Base-by-base conservation (phyloP, 345 rosid genomes). In the Boechera stricta region DNA sequence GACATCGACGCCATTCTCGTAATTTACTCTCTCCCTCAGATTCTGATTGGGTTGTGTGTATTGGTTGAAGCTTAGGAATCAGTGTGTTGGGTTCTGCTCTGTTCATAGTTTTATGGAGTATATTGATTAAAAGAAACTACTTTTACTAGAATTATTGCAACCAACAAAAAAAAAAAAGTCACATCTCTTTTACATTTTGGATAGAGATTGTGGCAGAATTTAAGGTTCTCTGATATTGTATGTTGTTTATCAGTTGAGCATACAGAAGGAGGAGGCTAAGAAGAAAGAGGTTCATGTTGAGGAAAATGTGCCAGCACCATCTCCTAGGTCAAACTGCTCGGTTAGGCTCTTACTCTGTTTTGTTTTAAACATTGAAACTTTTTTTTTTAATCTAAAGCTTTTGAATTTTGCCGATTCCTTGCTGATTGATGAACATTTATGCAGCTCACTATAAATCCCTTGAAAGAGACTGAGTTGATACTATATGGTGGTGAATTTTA, bases 1-100 rank as follows among this genome's bases (percentile, higher is more conserved):
- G 98, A 90, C 83, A 94, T 94, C 60, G 98, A 94, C 63, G 96
- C 96, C 81, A 91, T 94, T 77, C 83, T 94, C 87, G 98, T 92
- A 84, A 24, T 8, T 60, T 52, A 39, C 64, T 44, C 38, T 24
- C 13, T 52, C 5, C 13, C 54, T 53, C 26, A 29, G 49, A 51
- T 72, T 15, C 8, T 42, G 36, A 29, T 39, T 69, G 16, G 45
- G 45, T 1, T 61, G 9, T 33, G 29, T 55, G 7, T 41, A 69
- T 29, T 55, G 32, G 42, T 56, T 56, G 31, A 28, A 38, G 44
- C 10, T 48, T 52, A 18, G 8, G 32, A 67, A 49, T 35, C 12
- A 11, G 6, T 51, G 52, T 54, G 12, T 54, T 54, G 39, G 49
- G 49, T 36, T 52, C 2, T 52, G 13, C 73, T 54, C 39, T 21